Evolutionary conservation across 116 monocot genomes (phyloP).

Genomic region (Phalaenopsis hybrid): DNA sequence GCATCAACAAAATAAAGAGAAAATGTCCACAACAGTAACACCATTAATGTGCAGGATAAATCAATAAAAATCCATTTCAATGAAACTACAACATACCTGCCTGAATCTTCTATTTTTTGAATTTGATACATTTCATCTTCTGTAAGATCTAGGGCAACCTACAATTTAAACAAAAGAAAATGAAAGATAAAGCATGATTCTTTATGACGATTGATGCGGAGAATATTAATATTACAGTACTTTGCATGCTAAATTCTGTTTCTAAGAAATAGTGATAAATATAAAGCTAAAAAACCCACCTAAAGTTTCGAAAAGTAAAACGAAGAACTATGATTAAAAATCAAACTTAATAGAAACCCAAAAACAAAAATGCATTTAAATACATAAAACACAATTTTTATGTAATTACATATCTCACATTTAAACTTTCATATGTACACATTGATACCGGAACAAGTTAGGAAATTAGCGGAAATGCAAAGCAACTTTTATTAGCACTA

Average conservation of each 20-base stretch:
- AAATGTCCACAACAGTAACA: slow-evolving; percentile 4
- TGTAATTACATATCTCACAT: too few relatives aligned
- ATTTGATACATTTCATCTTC: slow-evolving; percentile 67
- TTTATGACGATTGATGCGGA: not conserved
- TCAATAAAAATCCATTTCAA: not conserved
- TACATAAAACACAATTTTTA: too few relatives aligned
- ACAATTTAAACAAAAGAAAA: slow-evolving; percentile 4
- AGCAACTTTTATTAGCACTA: too few relatives aligned
- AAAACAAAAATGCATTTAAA: not conserved
- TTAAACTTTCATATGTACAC: too few relatives aligned
- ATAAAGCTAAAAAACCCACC: not conserved
- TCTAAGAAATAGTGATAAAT: not conserved
- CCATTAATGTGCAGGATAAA: not conserved
- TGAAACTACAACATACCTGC: slow-evolving; percentile 35
- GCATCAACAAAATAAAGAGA: slow-evolving; percentile 5
- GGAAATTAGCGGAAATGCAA: too few relatives aligned
- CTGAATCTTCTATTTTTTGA: slow-evolving; percentile 44
- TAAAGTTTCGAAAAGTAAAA: not conserved
- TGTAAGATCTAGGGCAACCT: slow-evolving; percentile 82
- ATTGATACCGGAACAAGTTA: too few relatives aligned
- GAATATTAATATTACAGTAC: not conserved
- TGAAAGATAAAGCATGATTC: not conserved
- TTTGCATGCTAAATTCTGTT: not conserved
- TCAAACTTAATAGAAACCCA: not conserved
- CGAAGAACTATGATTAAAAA: not conserved